These are phyloP conservation scores for Blastomyces silverae DNA, from an alignment of 2,329 filamentous ascomycete species.

Conservation along the genomic window DNA sequence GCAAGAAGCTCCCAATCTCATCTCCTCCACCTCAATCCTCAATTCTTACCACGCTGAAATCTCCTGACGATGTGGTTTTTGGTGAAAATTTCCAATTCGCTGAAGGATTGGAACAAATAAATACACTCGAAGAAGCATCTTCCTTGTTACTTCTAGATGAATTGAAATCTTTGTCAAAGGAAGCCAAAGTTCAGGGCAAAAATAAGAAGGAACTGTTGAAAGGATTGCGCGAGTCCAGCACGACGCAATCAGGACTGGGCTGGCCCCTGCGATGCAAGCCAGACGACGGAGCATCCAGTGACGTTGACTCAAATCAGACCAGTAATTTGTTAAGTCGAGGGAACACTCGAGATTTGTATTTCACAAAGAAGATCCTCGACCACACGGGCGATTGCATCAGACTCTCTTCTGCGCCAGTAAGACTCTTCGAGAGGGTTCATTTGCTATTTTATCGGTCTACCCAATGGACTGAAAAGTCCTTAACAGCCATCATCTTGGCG, in stretches of 20 bases:
- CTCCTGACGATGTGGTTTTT: constrained; percentile 45
- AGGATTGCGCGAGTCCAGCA: constrained; percentile 66
- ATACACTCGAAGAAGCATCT: constrained; percentile 73
- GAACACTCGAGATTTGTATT: constrained; percentile 65
- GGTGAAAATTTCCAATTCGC: constrained; percentile 65
- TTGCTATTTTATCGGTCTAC: constrained; percentile 93
- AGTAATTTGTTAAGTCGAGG: constrained; percentile 34
- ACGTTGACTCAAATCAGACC: constrained; percentile 36
- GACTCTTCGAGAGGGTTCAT: constrained; percentile 88
- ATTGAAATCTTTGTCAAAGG: constrained; percentile 74
- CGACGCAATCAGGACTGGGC: constrained; percentile 66
- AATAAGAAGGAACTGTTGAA: constrained; percentile 75
- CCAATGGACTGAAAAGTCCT: constrained; percentile 94
- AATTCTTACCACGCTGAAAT: constrained; percentile 44
- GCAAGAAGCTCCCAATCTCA: constrained; percentile 49
- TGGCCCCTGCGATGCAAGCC: constrained; percentile 61
- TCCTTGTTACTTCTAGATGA: constrained; percentile 79
- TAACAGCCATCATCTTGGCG: constrained; percentile 89
- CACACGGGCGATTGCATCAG: constrained; percentile 78
- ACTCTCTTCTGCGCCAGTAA: constrained; percentile 63
- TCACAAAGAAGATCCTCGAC: constrained; percentile 66
- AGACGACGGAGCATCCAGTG: constrained; percentile 52
- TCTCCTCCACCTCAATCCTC: constrained; percentile 30
- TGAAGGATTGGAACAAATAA: constrained; percentile 69
- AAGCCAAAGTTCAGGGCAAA: constrained; percentile 78